Percentiles rank a stretch among this genome's conserved stretches.
phyloP scores from a whole-genome alignment of 1,284 basidiomycete species.

The Trametes versicolor region DNA sequence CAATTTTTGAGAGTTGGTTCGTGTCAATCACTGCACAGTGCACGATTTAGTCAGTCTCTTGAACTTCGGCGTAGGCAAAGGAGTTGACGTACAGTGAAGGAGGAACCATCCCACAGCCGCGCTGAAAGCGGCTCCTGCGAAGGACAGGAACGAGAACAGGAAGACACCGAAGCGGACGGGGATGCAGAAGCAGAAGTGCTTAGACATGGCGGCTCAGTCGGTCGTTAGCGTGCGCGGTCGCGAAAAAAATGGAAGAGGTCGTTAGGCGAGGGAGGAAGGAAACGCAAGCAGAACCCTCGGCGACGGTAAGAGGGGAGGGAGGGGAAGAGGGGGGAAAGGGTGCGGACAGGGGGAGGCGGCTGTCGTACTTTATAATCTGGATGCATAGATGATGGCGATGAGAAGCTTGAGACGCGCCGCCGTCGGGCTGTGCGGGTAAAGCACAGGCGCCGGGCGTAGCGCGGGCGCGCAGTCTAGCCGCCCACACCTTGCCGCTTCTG shows the following conservation, averaged over 20 bases:
- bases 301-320: constrained; percentile 20
- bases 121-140: constrained; percentile 51
- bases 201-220: constrained; percentile 36
- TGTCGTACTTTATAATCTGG: constrained; percentile 18
- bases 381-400: constrained; percentile 26
- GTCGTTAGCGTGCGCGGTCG: constrained; percentile 13
- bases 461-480: constrained; percentile 19
- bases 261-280: constrained; percentile 24
- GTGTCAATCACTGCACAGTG: constrained; percentile 33
- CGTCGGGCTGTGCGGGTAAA: constrained; percentile 23
- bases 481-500: constrained; percentile 13
- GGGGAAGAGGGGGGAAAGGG: constrained; percentile 5
- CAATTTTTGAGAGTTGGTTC: constrained; percentile 33
- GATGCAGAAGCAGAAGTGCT: constrained; percentile 66
- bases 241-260: constrained; percentile 24
- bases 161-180: constrained; percentile 69
- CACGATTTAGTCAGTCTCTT: background rate
- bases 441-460: constrained; percentile 15
- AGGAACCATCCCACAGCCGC: constrained; percentile 54
- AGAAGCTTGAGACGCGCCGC: constrained; percentile 6
- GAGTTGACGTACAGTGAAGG: constrained; percentile 36
- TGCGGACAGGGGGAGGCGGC: constrained; percentile 4
- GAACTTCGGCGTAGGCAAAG: background rate
- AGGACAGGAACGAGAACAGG: constrained; percentile 59
- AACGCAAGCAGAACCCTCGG: constrained; percentile 18